Evolutionary conservation across 2,329 filamentous ascomycete species (phyloP).

Genomic region (Byssochlamys sp.): DNA sequence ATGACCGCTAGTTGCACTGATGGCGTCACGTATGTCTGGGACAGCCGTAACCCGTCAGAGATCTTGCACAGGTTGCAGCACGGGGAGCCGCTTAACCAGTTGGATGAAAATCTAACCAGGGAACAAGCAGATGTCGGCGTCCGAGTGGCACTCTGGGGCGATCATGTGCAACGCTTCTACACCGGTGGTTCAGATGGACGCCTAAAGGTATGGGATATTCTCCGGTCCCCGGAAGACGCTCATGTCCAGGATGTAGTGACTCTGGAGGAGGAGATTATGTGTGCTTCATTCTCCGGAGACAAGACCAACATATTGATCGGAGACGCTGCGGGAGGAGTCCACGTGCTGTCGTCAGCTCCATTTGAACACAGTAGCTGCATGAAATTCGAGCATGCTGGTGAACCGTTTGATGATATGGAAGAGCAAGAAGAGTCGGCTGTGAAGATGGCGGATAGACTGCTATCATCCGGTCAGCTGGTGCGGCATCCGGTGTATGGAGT

Average conservation of each 20-base stretch:
- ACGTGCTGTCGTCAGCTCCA: conserved; percentile 38
- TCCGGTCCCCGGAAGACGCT: conserved; percentile 41
- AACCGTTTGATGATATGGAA: conserved; percentile 6
- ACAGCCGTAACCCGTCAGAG: conserved; percentile 38
- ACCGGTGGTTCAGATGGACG: conserved; percentile 53
- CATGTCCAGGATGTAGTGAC: conserved; percentile 43
- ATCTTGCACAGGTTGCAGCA: conserved; percentile 45
- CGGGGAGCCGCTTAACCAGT: conserved; percentile 40
- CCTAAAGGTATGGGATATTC: conserved; percentile 52
- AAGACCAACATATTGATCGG: conserved; percentile 48
- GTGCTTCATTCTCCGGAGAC: conserved; percentile 48
- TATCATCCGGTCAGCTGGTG: conserved; percentile 25
- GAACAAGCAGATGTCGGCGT: conserved; percentile 51
- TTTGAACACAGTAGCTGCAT: conserved; percentile 16
- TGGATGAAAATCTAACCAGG: conserved; percentile 27
- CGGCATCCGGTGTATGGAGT: conserved; percentile 29
- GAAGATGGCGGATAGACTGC: conserved; percentile 15
- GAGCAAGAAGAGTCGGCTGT: conserved; percentile 17
- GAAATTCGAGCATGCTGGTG: conserved; percentile 16
- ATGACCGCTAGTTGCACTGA: conserved; percentile 53
- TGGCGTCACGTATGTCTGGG: conserved; percentile 53
- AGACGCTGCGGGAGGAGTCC: conserved; percentile 47
- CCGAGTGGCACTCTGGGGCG: conserved; percentile 49
- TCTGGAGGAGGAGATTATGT: conserved; percentile 47
- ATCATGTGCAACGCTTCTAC: conserved; percentile 43